phyloP scores from a whole-genome alignment of 2,329 filamentous ascomycete genomes.

The Phialocephala subalpina region DNA sequence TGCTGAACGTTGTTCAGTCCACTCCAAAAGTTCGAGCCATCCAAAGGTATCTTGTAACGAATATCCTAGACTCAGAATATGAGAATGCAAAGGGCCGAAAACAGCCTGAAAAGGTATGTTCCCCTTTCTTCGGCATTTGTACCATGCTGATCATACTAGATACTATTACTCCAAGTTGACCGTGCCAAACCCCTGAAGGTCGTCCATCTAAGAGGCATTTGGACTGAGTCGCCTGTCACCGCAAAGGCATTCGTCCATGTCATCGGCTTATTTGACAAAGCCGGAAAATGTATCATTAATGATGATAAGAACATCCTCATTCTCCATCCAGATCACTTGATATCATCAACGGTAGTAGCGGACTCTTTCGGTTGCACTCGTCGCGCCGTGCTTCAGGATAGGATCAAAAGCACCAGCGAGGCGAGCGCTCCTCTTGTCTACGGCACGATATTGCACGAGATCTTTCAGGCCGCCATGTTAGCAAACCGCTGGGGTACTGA shows the following conservation, averaged over 20 bases:
- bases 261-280: constrained; percentile 76
- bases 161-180: constrained; percentile 84
- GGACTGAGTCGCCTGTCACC: constrained; percentile 82
- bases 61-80: constrained; percentile 75
- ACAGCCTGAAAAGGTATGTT: constrained; percentile 74
- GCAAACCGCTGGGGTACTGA: constrained; percentile 80
- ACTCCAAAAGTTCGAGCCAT: constrained; percentile 75
- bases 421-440: constrained; percentile 85
- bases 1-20: constrained; percentile 74
- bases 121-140: neutral
- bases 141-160: constrained; percentile 54
- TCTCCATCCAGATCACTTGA: constrained; percentile 91
- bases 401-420: constrained; percentile 89
- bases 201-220: constrained; percentile 83
- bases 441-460: constrained; percentile 91
- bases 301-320: constrained; percentile 87
- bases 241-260: constrained; percentile 84
- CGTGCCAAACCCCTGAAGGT: constrained; percentile 69
- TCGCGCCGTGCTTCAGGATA: constrained; percentile 91
- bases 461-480: constrained; percentile 90
- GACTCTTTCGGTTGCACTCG: constrained; percentile 94
- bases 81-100: constrained; percentile 66
- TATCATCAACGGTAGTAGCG: constrained; percentile 94
- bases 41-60: constrained; percentile 85
- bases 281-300: constrained; percentile 81